Percentiles rank a stretch among this genome's conserved stretches.
Evolutionary conservation across 176 grass and related monocot genomes (phyloP).

Genomic region (Bolboschoenus planiculmis): DNA sequence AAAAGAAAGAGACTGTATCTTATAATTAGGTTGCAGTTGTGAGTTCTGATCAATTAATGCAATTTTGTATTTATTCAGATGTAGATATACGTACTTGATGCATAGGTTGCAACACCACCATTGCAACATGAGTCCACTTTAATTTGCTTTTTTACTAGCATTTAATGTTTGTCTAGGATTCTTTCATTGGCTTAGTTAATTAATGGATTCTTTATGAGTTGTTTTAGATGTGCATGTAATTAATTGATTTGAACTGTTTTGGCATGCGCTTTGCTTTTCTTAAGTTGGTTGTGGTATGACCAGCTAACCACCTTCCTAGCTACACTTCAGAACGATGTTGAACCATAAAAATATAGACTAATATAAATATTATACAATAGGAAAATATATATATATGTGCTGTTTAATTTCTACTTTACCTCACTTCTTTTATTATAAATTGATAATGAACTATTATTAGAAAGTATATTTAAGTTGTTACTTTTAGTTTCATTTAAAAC

Average conservation of each 20-base stretch:
- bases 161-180: background rate
- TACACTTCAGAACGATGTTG: background rate
- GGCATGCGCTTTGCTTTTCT: background rate
- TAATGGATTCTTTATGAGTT: background rate
- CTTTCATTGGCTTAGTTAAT: background rate
- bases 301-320: background rate
- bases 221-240: background rate
- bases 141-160: background rate
- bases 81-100: background rate
- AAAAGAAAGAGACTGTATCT: too few species aligned
- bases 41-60: background rate
- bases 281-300: constrained; percentile 12
- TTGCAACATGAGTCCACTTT: background rate
- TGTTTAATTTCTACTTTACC: background rate
- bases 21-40: background rate
- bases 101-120: background rate
- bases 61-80: background rate
- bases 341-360: background rate
- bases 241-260: constrained; percentile 9
- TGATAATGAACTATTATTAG: background rate
- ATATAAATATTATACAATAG: background rate
- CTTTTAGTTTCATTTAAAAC: background rate
- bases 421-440: background rate
- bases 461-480: background rate
- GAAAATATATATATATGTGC: background rate